Base-by-base conservation (phyloP, 495 filamentous ascomycete species). In the Penicillium bialowiezense region DNA sequence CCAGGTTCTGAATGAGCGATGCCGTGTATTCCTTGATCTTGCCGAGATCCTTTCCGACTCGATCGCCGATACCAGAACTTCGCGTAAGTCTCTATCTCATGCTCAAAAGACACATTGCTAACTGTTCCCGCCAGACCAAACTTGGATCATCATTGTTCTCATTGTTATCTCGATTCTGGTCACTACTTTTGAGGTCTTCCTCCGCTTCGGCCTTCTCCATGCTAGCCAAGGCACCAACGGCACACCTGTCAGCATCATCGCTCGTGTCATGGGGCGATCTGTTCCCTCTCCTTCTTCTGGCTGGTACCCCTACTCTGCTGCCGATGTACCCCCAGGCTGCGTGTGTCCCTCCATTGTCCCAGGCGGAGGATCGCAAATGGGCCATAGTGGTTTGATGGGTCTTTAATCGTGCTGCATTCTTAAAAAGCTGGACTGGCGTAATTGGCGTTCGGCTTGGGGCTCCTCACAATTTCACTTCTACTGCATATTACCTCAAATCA, bases 91-190 rank as follows among this genome's bases (percentile, higher is more conserved):
- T 44, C 14, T 17, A 32, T 32, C 29, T 10, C 29, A 13, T n/a
- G n/a, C n/a, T n/a, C 20, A 14, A 15, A 7, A 31, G 13, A 10
- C 12, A 17, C 19, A 12, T 14, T 10, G 18, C 41, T 58, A 35
- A 58, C 24, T 19, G 13, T 8, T 3, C 9, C 38, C 14, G 12
- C 8, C 21, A 80, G 77, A 76, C 19, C 80, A 97, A 64, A 99
- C 93, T 0, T 97, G 91, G 92, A 97, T 99, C 58, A 91, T 97
- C 62, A 99, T 99, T 57, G 75, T 95, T 26, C 78, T 99, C 8
- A 99, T 99, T 58, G 56, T 95, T 34, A 73, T 97, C 46, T 90
- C 85, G 58, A 97, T 99, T 59, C 67, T 87, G 32, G 90, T 99
- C 15, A 99, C 93, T 0, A 88, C 86, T 36, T 85, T 84, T 4